phyloP scores from a whole-genome alignment of 495 filamentous ascomycete species.

The Penicillium pulvis region DNA sequence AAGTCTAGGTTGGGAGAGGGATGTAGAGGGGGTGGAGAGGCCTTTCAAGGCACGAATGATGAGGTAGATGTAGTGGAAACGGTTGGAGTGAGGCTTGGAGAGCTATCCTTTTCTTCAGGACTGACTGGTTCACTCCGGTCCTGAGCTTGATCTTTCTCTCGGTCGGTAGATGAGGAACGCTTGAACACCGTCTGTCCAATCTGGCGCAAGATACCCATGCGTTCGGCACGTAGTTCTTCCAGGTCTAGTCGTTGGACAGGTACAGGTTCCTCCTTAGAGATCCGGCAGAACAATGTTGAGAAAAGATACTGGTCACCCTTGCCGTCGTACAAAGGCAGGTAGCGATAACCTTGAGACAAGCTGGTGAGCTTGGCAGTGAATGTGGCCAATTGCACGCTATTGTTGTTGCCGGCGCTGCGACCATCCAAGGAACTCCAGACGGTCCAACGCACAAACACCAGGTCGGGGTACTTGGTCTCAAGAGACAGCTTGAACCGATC shows the following conservation, averaged over 20 bases:
- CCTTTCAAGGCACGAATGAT: conserved; percentile 31
- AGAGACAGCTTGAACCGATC: conserved; percentile 73
- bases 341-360: conserved; percentile 92
- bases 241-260: conserved; percentile 46
- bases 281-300: conserved; percentile 89
- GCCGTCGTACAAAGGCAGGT: conserved; percentile 86
- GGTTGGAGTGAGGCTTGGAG: conserved; percentile 43
- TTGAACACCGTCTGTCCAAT: conserved; percentile 55
- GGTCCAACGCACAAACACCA: conserved; percentile 93
- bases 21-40: not conserved
- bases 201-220: conserved; percentile 50
- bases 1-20: not conserved
- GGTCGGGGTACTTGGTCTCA: conserved; percentile 85
- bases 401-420: conserved; percentile 61
- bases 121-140: conserved; percentile 37
- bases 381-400: conserved; percentile 69
- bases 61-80: conserved; percentile 43
- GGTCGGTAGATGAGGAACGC: conserved; percentile 49
- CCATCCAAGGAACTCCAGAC: conserved; percentile 80
- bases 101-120: conserved; percentile 39
- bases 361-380: conserved; percentile 91
- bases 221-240: conserved; percentile 53
- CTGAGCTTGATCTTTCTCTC: conserved; percentile 39
- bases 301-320: conserved; percentile 91
- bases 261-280: conserved; percentile 66